These are phyloP conservation scores for Nicotiana undulata DNA, from an alignment of 257 asterid species.

Conservation along the genomic window DNA sequence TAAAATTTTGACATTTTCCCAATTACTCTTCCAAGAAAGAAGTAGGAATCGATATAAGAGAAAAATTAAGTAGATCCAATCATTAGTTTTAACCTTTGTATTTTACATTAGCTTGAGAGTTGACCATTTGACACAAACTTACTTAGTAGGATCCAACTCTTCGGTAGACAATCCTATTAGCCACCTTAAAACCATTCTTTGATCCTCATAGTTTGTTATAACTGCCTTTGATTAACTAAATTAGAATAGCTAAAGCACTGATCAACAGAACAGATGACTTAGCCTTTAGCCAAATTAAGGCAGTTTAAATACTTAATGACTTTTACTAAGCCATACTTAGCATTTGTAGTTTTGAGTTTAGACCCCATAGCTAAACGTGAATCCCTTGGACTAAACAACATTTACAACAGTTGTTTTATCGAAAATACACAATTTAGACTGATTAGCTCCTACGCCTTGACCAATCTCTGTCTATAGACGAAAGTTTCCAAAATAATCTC, in stretches of 20 bases:
- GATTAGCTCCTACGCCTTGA: constrained; percentile 23
- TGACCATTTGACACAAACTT: too few species aligned
- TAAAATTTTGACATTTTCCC: too few species aligned
- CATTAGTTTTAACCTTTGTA: too few species aligned
- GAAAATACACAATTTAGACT: constrained; percentile 11
- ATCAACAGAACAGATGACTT: neutral
- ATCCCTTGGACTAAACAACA: neutral
- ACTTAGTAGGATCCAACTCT: too few species aligned
- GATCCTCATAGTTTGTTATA: neutral
- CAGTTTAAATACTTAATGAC: neutral
- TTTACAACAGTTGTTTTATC: neutral
- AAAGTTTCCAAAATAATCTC: constrained; percentile 25
- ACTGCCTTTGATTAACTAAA: neutral
- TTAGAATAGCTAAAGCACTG: neutral
- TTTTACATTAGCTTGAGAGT: too few species aligned
- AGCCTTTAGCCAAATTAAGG: neutral
- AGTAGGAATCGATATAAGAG: too few species aligned
- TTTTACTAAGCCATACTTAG: neutral
- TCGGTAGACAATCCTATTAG: too few species aligned
- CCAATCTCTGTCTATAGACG: constrained; percentile 17
- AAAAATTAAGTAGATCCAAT: too few species aligned
- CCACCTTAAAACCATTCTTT: too few species aligned
- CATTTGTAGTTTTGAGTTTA: too few species aligned
- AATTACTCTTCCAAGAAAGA: too few species aligned
- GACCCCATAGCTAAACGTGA: neutral